Evolutionary conservation across 257 asterid species (phyloP), one percentile per base, ranked within the genome.

Genomic region (Solanum acaule): DNA sequence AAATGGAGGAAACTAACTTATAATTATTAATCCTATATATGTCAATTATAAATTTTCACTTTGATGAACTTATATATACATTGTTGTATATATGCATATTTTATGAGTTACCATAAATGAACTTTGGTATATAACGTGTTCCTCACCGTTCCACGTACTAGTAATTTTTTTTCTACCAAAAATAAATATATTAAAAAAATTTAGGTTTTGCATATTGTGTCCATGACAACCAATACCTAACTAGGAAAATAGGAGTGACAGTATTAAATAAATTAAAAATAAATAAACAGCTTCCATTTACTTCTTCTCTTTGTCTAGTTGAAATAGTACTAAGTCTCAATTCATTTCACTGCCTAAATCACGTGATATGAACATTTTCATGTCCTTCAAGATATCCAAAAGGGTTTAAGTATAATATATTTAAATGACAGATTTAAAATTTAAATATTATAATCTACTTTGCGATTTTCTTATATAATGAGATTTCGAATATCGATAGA

Each of bases 321-420:
- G 86, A 82, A 29, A 82, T 49, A 49, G 44, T 18, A 29, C 22
- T 0, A 70, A 59, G 33, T 68, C 40, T 40, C 14, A 29, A 86
- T 86, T 86, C 68, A 86, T 71, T 86, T 37, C 88, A 15, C 88
- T 86, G 83, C 77, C 81, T 20, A 52, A 46, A 84, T 72, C 87
- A 37, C n/a, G 89, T 59, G 70, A 87, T 15, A 33, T 33, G 34
- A 59, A 38, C 70, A 71, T 15, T 16, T 71, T 16, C 42, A 71
- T 71, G 78, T 71, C 78, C 78, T 71, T 71, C 78, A 16, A 71
- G 7, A 31, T 71, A 31, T 31, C 78, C 78, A 31, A 71, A 29
- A 71, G 10, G n/a, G 10, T 31, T 16, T 18, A 31, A 15, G 38
- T 33, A 71, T 70, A 71, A 16, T 31, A 31, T 71, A 31, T 16